Evolutionary conservation across 2,329 filamentous ascomycete species (phyloP), one percentile per base, ranked within the genome.

Genomic region (Parasarocladium wereldwijsianum): DNA sequence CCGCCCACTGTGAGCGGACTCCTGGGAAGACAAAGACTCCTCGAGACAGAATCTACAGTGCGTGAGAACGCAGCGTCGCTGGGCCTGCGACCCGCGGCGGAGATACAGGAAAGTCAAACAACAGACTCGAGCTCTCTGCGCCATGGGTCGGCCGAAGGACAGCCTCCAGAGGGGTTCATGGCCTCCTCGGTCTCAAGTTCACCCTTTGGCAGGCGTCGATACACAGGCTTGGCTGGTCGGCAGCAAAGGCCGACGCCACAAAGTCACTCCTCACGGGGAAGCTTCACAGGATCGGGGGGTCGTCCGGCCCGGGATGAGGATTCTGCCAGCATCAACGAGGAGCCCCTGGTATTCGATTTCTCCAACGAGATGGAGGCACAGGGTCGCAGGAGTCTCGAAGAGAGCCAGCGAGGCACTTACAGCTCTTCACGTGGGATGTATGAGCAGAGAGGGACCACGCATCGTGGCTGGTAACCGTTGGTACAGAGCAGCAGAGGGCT

Each of bases 261-360:
- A 8, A 55, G 57, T 1, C 55, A 58, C 15, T 60, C 58, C 17
- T 56, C 54, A 4, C 49, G 61, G 14, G 61, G 58, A 18, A 65
- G 61, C 38, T 59, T 63, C 35, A 49, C 47, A 2, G 56, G 58
- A 15, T 57, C 55, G 3, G 47, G 45, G 8, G 47, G 47, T 17
- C 45, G 57, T n/a, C 42, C 54, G 12, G 44, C 43, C 4, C 54
- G 57, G 4, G 55, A 47, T n/a, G 58, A 62, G 15, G 58, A 61
- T 30, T 66, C 68, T 5, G 51, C n/a, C n/a, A n/a, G n/a, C n/a
- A n/a, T 59, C 15, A 73, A 78, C 35, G 77, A 80, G 32, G 77
- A 83, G 43, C 74, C 73, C 1, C 50, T 83, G 8, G 60, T 83
- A 8, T 83, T 83, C 49, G 73, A 77, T 38, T 71, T 83, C 61